These are phyloP conservation scores for Phlebopus sp. DNA, from an alignment of 1,284 basidiomycete species.

Conservation along the genomic window DNA sequence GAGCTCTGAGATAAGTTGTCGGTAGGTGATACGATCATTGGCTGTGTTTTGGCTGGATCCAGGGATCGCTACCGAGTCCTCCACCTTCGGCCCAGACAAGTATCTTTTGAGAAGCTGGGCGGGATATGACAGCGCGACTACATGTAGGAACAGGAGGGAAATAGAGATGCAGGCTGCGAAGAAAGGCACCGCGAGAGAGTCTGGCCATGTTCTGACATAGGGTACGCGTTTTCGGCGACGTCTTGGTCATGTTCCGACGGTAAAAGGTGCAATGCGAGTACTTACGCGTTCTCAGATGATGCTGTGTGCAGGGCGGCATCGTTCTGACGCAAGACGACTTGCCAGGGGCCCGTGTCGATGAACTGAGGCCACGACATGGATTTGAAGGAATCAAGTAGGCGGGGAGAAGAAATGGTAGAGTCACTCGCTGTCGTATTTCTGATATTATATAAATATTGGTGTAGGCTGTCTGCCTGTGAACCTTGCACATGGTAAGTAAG, in stretches of 20 bases:
- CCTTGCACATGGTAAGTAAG: background rate
- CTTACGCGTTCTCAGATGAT: constrained; percentile 2
- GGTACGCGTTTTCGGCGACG: background rate
- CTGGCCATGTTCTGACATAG: constrained; percentile 1
- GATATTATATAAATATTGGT: background rate
- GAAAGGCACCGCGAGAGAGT: constrained; percentile 23
- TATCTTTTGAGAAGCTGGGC: constrained; percentile 10
- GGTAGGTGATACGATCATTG: constrained; percentile 1
- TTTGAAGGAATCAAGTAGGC: too few relatives aligned
- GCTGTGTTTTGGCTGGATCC: background rate
- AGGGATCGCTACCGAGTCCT: background rate
- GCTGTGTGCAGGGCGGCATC: background rate
- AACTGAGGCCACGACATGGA: constrained; percentile 8
- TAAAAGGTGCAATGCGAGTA: background rate
- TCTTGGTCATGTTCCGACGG: background rate
- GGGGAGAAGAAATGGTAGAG: too few relatives aligned
- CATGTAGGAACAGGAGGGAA: constrained; percentile 25
- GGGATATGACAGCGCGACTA: constrained; percentile 18
- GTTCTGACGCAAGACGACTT: constrained; percentile 3
- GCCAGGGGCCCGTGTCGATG: constrained; percentile 1
- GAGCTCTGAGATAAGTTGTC: constrained; percentile 7
- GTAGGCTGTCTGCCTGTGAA: background rate
- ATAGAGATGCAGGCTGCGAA: constrained; percentile 29
- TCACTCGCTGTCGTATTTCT: too few relatives aligned
- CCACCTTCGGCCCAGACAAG: background rate